Percentiles rank a stretch among this genome's conserved stretches.
These are phyloP conservation scores for Trichoderma gamsii DNA, from an alignment of 495 filamentous ascomycete species.

Conservation along the genomic window DNA sequence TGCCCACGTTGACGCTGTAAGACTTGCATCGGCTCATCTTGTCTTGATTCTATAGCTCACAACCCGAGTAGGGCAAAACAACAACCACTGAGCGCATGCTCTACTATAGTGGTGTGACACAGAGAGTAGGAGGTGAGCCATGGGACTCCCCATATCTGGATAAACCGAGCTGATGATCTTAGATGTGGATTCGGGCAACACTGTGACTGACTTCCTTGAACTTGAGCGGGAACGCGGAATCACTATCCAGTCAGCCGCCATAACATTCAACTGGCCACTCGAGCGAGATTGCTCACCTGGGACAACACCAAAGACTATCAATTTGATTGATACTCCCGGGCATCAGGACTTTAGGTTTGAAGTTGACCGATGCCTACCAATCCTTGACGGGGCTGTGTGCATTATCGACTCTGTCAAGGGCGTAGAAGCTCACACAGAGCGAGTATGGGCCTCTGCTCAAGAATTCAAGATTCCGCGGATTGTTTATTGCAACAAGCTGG, in stretches of 20 bases:
- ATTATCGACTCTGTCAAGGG: conserved; percentile 96
- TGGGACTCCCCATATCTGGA: conserved; percentile 19
- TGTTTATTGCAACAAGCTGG: conserved; percentile 92
- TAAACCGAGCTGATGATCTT: conserved; percentile 20
- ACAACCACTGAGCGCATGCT: conserved; percentile 99
- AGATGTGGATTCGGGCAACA: conserved; percentile 97
- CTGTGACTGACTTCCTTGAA: conserved; percentile 94
- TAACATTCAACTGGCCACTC: conserved; percentile 80
- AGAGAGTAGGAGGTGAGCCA: conserved; percentile 67
- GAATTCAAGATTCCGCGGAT: conserved; percentile 80
- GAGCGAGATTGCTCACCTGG: conserved; percentile 28
- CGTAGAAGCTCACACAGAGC: conserved; percentile 95
- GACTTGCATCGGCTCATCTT: conserved; percentile 23
- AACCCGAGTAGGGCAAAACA: conserved; percentile 73
- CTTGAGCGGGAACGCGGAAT: conserved; percentile 91
- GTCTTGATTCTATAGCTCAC: background rate
- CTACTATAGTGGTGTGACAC: conserved; percentile 87
- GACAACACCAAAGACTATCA: conserved; percentile 54
- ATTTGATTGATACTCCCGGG: conserved; percentile 95
- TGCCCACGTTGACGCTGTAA: conserved; percentile 93
- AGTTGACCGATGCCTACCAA: conserved; percentile 84
- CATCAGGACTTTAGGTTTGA: conserved; percentile 99
- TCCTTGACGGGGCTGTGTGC: conserved; percentile 91
- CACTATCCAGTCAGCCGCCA: conserved; percentile 95
- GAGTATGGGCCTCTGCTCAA: conserved; percentile 89